Conservation (phyloP, 192 early-diverging fungal genomes). For the Cetraspora pellucida region DNA sequence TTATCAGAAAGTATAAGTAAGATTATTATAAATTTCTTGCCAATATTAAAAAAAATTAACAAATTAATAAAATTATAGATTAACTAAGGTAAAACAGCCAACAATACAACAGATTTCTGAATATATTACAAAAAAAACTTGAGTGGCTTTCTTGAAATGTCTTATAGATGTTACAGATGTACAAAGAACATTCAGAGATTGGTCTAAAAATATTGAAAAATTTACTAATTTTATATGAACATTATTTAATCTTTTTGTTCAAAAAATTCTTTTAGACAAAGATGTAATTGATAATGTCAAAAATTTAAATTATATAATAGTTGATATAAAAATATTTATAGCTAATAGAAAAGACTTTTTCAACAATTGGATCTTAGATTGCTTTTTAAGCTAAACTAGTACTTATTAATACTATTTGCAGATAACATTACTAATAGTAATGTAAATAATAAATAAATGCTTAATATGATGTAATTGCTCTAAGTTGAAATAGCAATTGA, state of each 20-base stretch:
- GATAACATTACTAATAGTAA: neutral
- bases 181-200: neutral
- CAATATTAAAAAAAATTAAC: too few relatives aligned
- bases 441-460: too few relatives aligned
- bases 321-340: neutral
- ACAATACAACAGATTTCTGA: neutral
- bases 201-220: neutral
- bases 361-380: neutral
- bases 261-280: neutral
- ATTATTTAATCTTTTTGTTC: neutral
- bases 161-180: neutral
- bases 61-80: too few relatives aligned
- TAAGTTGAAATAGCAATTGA: too few relatives aligned
- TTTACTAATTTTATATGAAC: neutral
- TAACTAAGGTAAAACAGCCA: neutral
- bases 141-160: neutral
- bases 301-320: neutral
- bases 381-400: neutral
- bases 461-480: too few relatives aligned
- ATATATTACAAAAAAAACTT: neutral
- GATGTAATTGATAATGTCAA: neutral
- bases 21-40: neutral
- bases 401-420: neutral
- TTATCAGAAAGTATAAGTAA: neutral
- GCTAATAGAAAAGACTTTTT: neutral